Base-by-base conservation (phyloP, 306 rosid species). In the Dicorynia guianensis region DNA sequence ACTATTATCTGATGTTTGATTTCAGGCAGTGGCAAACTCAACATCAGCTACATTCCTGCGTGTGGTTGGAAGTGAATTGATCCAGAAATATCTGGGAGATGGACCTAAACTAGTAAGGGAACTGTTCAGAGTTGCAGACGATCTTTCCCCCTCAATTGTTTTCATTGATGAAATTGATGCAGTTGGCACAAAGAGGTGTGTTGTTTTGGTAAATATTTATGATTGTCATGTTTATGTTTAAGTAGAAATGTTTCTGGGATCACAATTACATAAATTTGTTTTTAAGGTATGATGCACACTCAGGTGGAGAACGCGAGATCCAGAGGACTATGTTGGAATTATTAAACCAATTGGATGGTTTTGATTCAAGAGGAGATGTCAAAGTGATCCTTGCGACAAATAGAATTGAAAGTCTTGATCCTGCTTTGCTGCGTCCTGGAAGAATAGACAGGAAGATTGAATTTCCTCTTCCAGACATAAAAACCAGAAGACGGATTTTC, bases 131-230 rank as follows among this genome's bases (percentile, higher is more conserved):
- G 99, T 93, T 79, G 99, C 98, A 56, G 99, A 92, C 80, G 98
- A 96, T 50, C 97, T 92, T 72, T 96, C 99, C 58, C 99, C 99
- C 14, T 82, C 99, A 15, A 95, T 96, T 78, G 98, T 96, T 78
- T 96, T 96, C 83, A 96, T 96, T 74, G 99, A 96, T 78, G 99
- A 96, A 79, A 96, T 96, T 25, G 99, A 96, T 76, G 97, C 99
- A 38, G 78, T 96, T 58, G 99, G 98, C 78, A 92, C 98, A 17
- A 96, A 92, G 82, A 96, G 99, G 99, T 92, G 2, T 2, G 86
- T 89, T 46, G 11, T 46, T 46, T 5, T 4, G 4, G 50, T 1
- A 14, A 46, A 11, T 46, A 11, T 11, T 46, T 52, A 43, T 35
- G 11, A 0, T 67, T 63, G 12, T 7, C 18, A n/a, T 43, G 36